Evolutionary conservation across 257 asterid genomes (phyloP).

Genomic region (Solanum megistacrolobum): DNA sequence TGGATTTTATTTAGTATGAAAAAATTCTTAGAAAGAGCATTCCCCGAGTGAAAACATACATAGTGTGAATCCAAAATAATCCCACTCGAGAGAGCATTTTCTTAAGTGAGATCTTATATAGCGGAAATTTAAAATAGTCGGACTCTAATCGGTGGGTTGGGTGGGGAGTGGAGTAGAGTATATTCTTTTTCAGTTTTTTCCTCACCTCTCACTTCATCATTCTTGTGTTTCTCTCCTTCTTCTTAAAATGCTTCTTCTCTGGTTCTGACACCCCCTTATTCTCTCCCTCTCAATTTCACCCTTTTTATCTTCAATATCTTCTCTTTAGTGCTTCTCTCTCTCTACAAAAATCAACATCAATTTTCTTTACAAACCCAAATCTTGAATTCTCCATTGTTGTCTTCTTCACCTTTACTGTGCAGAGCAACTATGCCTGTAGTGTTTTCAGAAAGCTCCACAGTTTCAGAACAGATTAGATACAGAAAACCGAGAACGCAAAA

Average conservation of each 20-base stretch:
- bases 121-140: too few species aligned
- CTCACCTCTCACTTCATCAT: neutral
- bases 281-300: neutral
- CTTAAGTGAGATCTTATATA: too few species aligned
- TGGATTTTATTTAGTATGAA: too few species aligned
- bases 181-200: neutral
- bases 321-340: neutral
- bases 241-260: neutral
- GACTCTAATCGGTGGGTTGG: rapidly evolving
- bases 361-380: neutral
- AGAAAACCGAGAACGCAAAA: conserved; percentile 48
- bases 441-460: conserved; percentile 24
- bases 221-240: neutral
- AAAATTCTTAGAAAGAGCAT: too few species aligned
- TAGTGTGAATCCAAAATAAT: too few species aligned
- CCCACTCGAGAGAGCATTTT: rapidly evolving
- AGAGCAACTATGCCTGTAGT: conserved; percentile 15
- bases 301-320: neutral
- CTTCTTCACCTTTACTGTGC: neutral
- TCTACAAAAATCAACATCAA: neutral
- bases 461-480: conserved; percentile 30
- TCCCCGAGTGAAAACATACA: too few species aligned
- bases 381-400: neutral
- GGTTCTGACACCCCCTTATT: neutral
- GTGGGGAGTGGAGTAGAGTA: neutral